Evolutionary conservation across 345 rosid species (phyloP), one percentile per base, ranked within the genome.

Genomic region (Acer yangbiense): DNA sequence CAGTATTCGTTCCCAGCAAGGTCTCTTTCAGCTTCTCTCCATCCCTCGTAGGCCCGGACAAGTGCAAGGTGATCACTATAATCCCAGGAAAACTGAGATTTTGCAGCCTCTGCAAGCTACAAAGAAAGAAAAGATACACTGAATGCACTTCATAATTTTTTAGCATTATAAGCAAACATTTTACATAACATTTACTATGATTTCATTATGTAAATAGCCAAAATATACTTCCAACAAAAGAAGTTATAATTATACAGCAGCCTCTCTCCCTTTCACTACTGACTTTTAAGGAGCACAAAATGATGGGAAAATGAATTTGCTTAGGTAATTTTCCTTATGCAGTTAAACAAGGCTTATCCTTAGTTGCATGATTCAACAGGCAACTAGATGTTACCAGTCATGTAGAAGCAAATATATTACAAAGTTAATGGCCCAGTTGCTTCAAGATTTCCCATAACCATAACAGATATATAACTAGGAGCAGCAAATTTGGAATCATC

Each of bases 21-120:
- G 79, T 88, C 87, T 71, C 63, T 81, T 78, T 95, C 99, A 73
- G 97, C 97, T 69, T 84, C 91, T 83, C 80, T 85, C 98, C 98
- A 93, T 80, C 98, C 96, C 76, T 93, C 90, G 32, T 88, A 93
- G 73, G 98, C 98, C 70, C 94, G 90, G 18, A 92, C 88, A 83
- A 95, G 93, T 2, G 98, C 97, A 77, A 93, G 91, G 76, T 95
- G 98, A 74, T 95, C 99, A 71, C 99, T 95, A 71, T 86, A 80
- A 87, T 91, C 93, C 79, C 68, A 77, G 39, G 99, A 92, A 86
- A 90, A 93, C 81, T 90, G 94, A 78, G 84, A 83, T 78, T 92
- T 95, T 74, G 99, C 94, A 67, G 94, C 92, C 75, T 92, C 97
- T 76, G 99, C 97, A 44, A 93, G 92, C 98, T 95, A 89, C 74